Percentiles rank a stretch among this genome's conserved stretches.
Conservation (phyloP, 2,329 filamentous ascomycete genomes). For the Neobulgaria alba region DNA sequence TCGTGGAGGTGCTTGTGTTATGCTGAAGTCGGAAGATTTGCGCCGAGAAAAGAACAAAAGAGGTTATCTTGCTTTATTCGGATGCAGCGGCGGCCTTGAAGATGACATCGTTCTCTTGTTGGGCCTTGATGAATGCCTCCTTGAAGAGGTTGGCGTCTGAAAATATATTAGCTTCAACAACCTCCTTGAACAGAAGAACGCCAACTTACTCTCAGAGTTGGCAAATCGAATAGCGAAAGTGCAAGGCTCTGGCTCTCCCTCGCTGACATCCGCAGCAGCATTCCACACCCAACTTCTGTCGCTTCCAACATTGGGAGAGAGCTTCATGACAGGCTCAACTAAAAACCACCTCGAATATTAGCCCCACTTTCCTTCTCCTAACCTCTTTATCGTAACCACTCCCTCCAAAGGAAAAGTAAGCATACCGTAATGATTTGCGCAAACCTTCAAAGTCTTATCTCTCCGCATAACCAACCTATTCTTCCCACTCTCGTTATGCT, state of each 20-base stretch:
- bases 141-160: slow-evolving; percentile 94
- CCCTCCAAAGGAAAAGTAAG: no score
- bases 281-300: slow-evolving; percentile 99
- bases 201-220: slow-evolving; percentile 83
- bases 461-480: slow-evolving; percentile 95
- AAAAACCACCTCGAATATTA: slow-evolving; percentile 1
- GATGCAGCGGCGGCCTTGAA: slow-evolving; percentile 46
- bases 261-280: slow-evolving; percentile 91
- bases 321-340: slow-evolving; percentile 99
- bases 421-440: slow-evolving; percentile 99
- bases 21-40: slow-evolving; percentile 5
- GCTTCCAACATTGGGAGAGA: slow-evolving; percentile 93
- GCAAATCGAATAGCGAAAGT: slow-evolving; percentile 96
- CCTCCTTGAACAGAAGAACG: not conserved
- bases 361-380: not conserved
- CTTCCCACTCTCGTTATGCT: slow-evolving; percentile 99
- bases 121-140: slow-evolving; percentile 92
- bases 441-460: slow-evolving; percentile 99
- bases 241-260: slow-evolving; percentile 92
- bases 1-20: slow-evolving; percentile 20
- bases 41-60: slow-evolving; percentile 1
- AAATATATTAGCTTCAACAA: slow-evolving; percentile 3
- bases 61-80: not conserved
- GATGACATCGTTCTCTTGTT: slow-evolving; percentile 88
- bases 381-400: slow-evolving; percentile 12